Evolutionary conservation across 805 yeast genomes (phyloP).

Genomic region (Cyberlindnera subsufficiens): DNA sequence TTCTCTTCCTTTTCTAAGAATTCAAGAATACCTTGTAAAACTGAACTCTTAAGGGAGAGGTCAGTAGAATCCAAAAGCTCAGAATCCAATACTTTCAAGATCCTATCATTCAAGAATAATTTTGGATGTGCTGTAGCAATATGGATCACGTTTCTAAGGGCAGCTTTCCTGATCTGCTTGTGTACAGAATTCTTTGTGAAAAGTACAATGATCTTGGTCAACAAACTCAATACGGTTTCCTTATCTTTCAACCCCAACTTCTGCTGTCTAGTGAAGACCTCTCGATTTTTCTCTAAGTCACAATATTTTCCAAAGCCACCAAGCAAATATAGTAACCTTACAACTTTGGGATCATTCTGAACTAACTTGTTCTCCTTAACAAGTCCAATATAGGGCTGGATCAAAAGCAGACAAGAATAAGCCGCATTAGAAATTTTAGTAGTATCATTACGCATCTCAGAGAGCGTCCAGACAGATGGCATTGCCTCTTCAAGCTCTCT

Average conservation of each 20-base stretch:
- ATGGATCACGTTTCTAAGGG: constrained; percentile 51
- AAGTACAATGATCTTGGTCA: constrained; percentile 51
- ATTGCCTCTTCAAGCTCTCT: constrained; percentile 68
- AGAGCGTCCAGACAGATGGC: constrained; percentile 59
- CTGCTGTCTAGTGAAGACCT: constrained; percentile 30
- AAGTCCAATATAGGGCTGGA: constrained; percentile 39
- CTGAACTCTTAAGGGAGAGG: constrained; percentile 39
- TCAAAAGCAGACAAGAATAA: constrained; percentile 47
- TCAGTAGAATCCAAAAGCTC: constrained; percentile 35
- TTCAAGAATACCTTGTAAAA: constrained; percentile 51
- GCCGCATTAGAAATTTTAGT: constrained; percentile 55
- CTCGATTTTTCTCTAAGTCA: constrained; percentile 43
- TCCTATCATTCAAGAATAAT: constrained; percentile 52
- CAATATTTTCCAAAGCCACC: constrained; percentile 73
- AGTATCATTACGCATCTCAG: constrained; percentile 40
- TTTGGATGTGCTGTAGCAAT: constrained; percentile 61
- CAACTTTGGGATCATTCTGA: constrained; percentile 39
- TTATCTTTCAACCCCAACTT: constrained; percentile 37
- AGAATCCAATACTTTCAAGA: constrained; percentile 45
- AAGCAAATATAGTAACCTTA: constrained; percentile 52
- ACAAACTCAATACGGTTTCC: constrained; percentile 53
- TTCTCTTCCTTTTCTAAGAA: constrained; percentile 55
- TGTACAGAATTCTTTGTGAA: constrained; percentile 37
- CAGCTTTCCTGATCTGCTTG: constrained; percentile 39
- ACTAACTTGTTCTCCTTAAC: constrained; percentile 22